Evolutionary conservation across 2,329 filamentous ascomycete species (phyloP).

Genomic region (Fusarium sp.): DNA sequence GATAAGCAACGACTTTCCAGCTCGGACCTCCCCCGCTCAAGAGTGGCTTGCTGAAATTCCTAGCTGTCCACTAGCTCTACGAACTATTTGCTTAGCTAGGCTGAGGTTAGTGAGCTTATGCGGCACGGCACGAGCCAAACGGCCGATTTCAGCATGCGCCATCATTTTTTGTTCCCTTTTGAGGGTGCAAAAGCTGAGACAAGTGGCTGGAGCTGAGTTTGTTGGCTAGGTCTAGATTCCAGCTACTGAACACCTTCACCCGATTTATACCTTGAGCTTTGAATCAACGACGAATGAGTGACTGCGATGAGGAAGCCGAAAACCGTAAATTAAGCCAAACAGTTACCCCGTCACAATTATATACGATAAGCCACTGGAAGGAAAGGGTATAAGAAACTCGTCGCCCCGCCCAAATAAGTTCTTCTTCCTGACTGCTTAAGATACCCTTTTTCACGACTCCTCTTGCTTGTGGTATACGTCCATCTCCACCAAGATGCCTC

Average conservation of each 20-base stretch:
- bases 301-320: background rate
- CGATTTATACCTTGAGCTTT: background rate
- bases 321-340: background rate
- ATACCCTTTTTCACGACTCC: background rate
- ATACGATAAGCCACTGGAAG: background rate
- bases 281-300: background rate
- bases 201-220: background rate
- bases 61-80: background rate
- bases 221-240: background rate
- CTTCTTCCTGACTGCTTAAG: background rate
- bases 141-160: background rate
- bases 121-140: slow-evolving; percentile 10
- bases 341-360: background rate
- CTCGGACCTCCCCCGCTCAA: background rate
- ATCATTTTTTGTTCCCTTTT: background rate
- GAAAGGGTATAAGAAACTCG: background rate
- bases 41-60: slow-evolving; percentile 22
- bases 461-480: background rate
- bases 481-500: background rate
- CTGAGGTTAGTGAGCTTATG: background rate
- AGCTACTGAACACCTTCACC: background rate
- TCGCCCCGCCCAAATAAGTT: background rate
- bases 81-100: slow-evolving; percentile 1
- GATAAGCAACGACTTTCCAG: slow-evolving; percentile 2
- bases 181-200: background rate